Evolutionary conservation across 2,329 filamentous ascomycete genomes (phyloP), one percentile per base, ranked within the genome.

Genomic region (Trichoderma citrinoviride): DNA sequence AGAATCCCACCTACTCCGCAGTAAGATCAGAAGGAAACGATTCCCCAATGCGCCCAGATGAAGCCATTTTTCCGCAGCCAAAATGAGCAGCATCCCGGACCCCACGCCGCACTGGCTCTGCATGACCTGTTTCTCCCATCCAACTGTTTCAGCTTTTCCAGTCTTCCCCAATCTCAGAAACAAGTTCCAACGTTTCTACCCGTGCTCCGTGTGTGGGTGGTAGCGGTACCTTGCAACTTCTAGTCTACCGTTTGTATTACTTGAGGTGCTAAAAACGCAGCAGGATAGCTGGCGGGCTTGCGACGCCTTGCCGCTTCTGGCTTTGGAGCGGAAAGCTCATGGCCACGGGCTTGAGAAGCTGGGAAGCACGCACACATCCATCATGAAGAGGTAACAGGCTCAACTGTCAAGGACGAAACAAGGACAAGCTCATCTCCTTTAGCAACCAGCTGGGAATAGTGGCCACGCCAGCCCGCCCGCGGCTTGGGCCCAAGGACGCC

Each of bases 101-200:
- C 25, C 57, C 57, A 61, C 46, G 25, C 57, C n/a, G 37, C 37
- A 29, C 52, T 52, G 37, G 57, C 57, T 41, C 46, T 60, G 56
- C 56, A 60, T 47, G 56, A 19, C 15, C 41, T 40, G 49, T 21
- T 37, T n/a, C 27, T 46, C 33, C 14, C 33, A 37, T 50, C 21
- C 14, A 50, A 50, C 56, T 49, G 56, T 60, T 60, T 60, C 56
- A 60, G 47, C 41, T 47, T 57, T 44, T 17, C 23, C 25, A 14
- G 29, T 44, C 56, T 41, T 8, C 10, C 27, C 27, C 56, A 60
- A 50, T 60, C 56, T 49, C 33, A 60, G 41, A 57, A 52, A 33
- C 49, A 52, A 29, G 41, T 41, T 19, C 10, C 14, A 12, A 50
- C 47, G 29, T 27, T 52, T 52, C 40, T 37, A 12, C 2, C 33